Base-by-base conservation (phyloP, 345 rosid genomes). In the Citrus inodora region DNA sequence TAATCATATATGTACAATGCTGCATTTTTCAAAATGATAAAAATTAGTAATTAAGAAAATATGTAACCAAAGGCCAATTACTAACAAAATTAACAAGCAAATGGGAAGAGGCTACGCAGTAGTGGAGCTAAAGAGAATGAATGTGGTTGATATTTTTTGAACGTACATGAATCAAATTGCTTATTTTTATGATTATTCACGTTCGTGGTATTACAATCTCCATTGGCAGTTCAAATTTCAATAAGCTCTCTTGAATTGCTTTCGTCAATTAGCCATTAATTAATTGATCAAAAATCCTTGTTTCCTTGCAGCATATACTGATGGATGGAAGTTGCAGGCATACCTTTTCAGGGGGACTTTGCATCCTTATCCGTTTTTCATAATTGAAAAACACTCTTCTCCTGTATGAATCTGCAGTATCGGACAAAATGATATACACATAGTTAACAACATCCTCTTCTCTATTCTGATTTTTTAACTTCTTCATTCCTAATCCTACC, bases 271-370 rank as follows among this genome's bases (percentile, higher is more conserved):
- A 30, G 40, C 40, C 38, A 64, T 16, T 17, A 21, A 16, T 46
- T 46, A 13, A 11, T 46, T 46, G 16, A 13, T 46, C 0, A 46
- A 11, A 42, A 46, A 46, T 46, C 17, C 16, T 1, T 46, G 16
- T 11, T 58, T n/a, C 27, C 62, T 63, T 1, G 70, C 51, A 46
- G 51, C 51, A 46, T 46, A 46, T 46, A 46, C 17, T 46, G 51
- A 46, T 46, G 51, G 0, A 13, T 46, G 17, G 46, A 66, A 35
- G 9, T 28, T 8, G 14, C n/a, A 30, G 13, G 19, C 24, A 10
- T 68, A 91, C 95, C 92, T 92, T 92, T 67, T 92, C 94, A 0
- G 91, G 97, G 48, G 90, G 88, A 69, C 92, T 90, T 62, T 86
- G 89, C 83, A 85, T 73, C 76, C 92, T 71, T 22, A 92, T 84